Evolutionary conservation across 2,329 filamentous ascomycete genomes (phyloP).

Genomic region (Xylariales sp.): DNA sequence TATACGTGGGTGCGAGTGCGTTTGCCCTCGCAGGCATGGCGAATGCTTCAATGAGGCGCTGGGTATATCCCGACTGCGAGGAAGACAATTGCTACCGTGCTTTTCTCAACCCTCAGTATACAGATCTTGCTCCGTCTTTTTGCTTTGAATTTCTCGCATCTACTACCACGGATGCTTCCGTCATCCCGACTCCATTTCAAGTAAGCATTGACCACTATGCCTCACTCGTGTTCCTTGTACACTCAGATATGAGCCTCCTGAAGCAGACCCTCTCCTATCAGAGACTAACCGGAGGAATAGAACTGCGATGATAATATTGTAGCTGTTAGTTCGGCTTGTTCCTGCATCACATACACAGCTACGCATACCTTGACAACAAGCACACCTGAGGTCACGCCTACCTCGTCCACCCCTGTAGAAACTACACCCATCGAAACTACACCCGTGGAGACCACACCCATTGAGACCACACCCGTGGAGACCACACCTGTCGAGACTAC

Average conservation of each 20-base stretch:
- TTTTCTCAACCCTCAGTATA: slow-evolving; percentile 28
- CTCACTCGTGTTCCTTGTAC: not conserved
- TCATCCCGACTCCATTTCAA: slow-evolving; percentile 35
- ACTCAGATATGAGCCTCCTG: not conserved
- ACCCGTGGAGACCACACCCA: too few species aligned
- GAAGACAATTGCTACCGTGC: slow-evolving; percentile 35
- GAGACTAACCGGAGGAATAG: slow-evolving; percentile 20
- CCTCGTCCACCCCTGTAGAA: slow-evolving; percentile 17
- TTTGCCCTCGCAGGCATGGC: slow-evolving; percentile 42
- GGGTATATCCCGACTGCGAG: slow-evolving; percentile 30
- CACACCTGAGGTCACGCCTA: slow-evolving; percentile 21
- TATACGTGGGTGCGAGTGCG: slow-evolving; percentile 38
- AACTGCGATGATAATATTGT: slow-evolving; percentile 32
- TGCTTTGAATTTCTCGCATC: slow-evolving; percentile 36
- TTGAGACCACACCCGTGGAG: too few species aligned
- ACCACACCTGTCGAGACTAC: too few species aligned
- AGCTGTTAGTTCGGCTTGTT: slow-evolving; percentile 37
- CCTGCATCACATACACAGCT: slow-evolving; percentile 37
- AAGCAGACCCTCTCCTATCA: not conserved
- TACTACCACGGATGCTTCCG: slow-evolving; percentile 35
- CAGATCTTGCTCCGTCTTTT: slow-evolving; percentile 30
- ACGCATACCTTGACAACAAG: slow-evolving; percentile 30
- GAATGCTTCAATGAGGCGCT: slow-evolving; percentile 36
- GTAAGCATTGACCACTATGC: slow-evolving; percentile 21
- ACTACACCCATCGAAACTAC: slow-evolving; percentile 20